Evolutionary conservation across 768 basidiomycete species (phyloP).

Genomic region (Trametes gibbosa): DNA sequence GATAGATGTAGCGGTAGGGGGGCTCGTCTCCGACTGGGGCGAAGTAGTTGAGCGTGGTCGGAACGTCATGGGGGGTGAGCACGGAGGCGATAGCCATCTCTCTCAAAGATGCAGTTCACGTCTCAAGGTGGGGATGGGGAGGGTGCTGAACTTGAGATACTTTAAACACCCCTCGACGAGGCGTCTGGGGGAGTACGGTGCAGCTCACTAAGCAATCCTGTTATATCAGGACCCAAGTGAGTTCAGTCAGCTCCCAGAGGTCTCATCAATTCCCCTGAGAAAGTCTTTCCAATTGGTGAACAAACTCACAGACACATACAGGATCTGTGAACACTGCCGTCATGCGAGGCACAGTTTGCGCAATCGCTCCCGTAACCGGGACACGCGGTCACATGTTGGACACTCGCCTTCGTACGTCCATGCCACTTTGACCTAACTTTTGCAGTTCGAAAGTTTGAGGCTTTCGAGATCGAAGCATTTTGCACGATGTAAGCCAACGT

Average conservation of each 20-base stretch:
- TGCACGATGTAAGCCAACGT: too few species aligned
- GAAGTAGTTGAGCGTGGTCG: slow-evolving; percentile 39
- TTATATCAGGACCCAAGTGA: neutral
- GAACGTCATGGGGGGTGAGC: slow-evolving; percentile 35
- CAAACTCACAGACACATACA: too few species aligned
- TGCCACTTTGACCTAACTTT: too few species aligned
- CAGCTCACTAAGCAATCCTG: slow-evolving; percentile 4
- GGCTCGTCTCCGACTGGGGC: slow-evolving; percentile 27
- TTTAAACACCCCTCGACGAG: neutral
- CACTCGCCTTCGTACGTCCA: too few species aligned
- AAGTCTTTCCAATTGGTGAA: neutral
- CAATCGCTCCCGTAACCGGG: slow-evolving; percentile 5
- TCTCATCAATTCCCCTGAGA: neutral
- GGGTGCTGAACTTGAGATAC: too few species aligned
- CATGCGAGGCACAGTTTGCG: neutral
- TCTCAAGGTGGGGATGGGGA: neutral
- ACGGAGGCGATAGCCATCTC: slow-evolving; percentile 25
- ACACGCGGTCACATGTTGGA: slow-evolving; percentile 8
- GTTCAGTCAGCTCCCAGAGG: neutral
- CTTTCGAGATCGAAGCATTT: too few species aligned
- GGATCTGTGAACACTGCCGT: neutral
- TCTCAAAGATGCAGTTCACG: neutral
- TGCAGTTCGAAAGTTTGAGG: too few species aligned
- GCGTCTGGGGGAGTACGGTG: too few species aligned
- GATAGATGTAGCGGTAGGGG: slow-evolving; percentile 35